phyloP scores from a whole-genome alignment of 2,329 filamentous ascomycete species.

The Aspergillus vadensis region DNA sequence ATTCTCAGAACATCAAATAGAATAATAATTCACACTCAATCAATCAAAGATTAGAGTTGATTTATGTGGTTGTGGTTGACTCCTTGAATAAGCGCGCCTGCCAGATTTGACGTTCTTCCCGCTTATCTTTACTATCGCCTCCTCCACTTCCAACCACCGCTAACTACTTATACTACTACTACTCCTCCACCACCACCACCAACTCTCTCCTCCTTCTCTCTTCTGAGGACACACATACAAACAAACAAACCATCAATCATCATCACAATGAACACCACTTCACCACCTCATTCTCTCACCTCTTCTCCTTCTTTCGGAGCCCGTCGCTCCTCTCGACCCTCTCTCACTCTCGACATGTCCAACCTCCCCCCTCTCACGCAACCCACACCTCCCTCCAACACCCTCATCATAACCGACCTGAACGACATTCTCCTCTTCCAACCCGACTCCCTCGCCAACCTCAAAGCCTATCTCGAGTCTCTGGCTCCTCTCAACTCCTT shows the following conservation, averaged over 20 bases:
- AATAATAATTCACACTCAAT: too few relatives aligned
- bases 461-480: constrained; percentile 46
- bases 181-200: neutral
- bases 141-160: neutral
- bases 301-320: constrained; percentile 29
- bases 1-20: neutral
- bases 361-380: constrained; percentile 47
- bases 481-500: constrained; percentile 52
- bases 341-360: constrained; percentile 50
- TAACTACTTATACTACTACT: neutral
- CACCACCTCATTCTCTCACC: constrained; percentile 27
- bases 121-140: neutral
- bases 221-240: neutral
- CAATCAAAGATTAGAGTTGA: neutral
- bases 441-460: constrained; percentile 44
- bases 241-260: constrained; percentile 1
- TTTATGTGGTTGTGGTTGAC: neutral
- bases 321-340: constrained; percentile 32
- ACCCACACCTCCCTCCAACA: constrained; percentile 53
- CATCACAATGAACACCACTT: constrained; percentile 23
- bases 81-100: constrained; percentile 1
- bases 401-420: constrained; percentile 54
- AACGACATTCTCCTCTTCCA: constrained; percentile 51
- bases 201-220: neutral
- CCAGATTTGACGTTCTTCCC: neutral